phyloP scores from a whole-genome alignment of 139 green algal species.

The Monoraphidium neglectum region DNA sequence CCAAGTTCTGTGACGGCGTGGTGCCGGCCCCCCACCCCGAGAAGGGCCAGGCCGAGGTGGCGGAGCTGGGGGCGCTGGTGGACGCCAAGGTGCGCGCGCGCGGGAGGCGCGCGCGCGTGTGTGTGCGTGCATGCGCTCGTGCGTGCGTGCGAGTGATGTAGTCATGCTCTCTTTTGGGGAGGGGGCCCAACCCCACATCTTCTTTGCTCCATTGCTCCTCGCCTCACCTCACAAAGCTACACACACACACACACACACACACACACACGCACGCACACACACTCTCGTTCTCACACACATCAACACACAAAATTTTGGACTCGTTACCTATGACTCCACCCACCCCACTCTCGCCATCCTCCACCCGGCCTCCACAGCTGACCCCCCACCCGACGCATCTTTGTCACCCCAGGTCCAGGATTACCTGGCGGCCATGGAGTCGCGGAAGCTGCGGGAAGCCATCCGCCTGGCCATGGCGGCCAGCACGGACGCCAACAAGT shows the following conservation, averaged over 20 bases:
- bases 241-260: no score
- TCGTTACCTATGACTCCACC: no score
- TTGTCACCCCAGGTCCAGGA: constrained; percentile 56
- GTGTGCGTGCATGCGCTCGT: neutral
- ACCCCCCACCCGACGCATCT: neutral
- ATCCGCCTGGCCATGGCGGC: constrained; percentile 72
- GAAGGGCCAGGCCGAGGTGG: constrained; percentile 42
- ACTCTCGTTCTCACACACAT: no score
- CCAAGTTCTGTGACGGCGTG: constrained; percentile 71
- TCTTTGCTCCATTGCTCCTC: no score
- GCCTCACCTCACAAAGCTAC: no score
- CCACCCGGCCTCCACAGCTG: no score
- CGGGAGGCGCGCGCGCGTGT: neutral
- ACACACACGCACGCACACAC: no score
- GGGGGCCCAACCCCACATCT: no score
- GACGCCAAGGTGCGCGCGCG: constrained; percentile 41
- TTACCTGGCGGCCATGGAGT: constrained; percentile 81
- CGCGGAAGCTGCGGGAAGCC: constrained; percentile 70
- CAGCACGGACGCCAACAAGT: constrained; percentile 82
- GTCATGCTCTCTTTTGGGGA: no score
- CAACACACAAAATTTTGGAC: no score
- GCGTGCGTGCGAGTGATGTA: no score
- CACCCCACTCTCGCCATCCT: no score
- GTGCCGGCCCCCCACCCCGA: constrained; percentile 45
- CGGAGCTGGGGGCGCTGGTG: constrained; percentile 57